Evolutionary conservation across 352 stramenopile genomes (phyloP).

Genomic region (Lagenidium sp.): DNA sequence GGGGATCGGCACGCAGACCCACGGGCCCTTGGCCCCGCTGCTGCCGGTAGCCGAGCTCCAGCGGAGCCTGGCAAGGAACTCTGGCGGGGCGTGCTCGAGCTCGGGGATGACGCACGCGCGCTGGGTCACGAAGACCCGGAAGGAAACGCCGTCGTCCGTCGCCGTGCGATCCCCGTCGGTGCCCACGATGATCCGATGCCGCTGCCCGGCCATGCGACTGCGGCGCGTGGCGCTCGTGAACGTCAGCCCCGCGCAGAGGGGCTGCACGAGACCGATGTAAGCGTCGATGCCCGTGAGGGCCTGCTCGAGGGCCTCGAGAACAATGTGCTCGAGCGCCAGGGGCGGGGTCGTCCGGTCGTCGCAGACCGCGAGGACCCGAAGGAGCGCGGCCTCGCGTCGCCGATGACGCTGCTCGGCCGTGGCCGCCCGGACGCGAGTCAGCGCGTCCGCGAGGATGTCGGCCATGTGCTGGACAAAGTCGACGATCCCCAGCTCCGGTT

Average conservation of each 20-base stretch:
- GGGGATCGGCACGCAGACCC: constrained; percentile 63
- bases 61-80: neutral
- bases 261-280: constrained; percentile 53
- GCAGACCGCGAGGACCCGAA: constrained; percentile 37
- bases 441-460: constrained; percentile 4
- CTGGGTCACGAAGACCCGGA: constrained; percentile 41
- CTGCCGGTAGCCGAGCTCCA: constrained; percentile 1
- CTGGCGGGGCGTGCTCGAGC: constrained; percentile 18
- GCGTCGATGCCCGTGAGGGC: constrained; percentile 52
- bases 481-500: constrained; percentile 68
- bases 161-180: too few species aligned
- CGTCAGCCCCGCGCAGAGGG: constrained; percentile 31
- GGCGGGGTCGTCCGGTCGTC: constrained; percentile 26
- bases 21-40: constrained; percentile 17
- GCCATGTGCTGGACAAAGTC: constrained; percentile 55
- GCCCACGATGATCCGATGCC: too few species aligned
- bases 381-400: constrained; percentile 24
- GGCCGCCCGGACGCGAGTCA: constrained; percentile 6
- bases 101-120: constrained; percentile 35
- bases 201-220: constrained; percentile 43
- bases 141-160: constrained; percentile 32
- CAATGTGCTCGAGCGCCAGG: constrained; percentile 32
- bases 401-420: constrained; percentile 7
- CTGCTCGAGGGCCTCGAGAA: constrained; percentile 38
- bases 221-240: constrained; percentile 39